Evolutionary conservation across 257 asterid species (phyloP).

Genomic region (Capsicum rhomboideum): DNA sequence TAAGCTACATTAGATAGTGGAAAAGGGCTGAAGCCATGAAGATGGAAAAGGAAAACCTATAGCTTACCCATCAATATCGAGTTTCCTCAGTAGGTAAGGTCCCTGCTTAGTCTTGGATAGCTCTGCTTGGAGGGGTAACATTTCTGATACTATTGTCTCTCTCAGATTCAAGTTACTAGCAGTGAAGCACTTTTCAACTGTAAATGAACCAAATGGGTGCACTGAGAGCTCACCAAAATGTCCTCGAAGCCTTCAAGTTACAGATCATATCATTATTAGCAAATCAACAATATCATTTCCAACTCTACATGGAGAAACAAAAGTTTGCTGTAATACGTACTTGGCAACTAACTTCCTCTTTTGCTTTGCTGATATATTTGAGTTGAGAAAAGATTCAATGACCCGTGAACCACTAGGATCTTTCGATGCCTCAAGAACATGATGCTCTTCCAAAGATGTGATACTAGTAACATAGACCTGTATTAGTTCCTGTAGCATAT

Average conservation of each 20-base stretch:
- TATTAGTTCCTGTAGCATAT: constrained; percentile 48
- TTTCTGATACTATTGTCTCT: constrained; percentile 78
- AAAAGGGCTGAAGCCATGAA: neutral
- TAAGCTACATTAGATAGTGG: neutral
- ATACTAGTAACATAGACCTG: constrained; percentile 59
- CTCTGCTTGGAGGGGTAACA: constrained; percentile 57
- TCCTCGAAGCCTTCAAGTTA: constrained; percentile 57
- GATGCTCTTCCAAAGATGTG: constrained; percentile 57
- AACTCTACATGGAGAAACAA: neutral
- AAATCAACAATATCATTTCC: neutral
- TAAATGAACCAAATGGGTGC: constrained; percentile 73
- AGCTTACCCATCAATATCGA: constrained; percentile 87
- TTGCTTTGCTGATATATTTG: constrained; percentile 63
- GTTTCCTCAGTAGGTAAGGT: constrained; percentile 81
- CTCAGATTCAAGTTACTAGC: constrained; percentile 55
- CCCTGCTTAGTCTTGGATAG: constrained; percentile 84
- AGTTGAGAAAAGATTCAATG: constrained; percentile 77
- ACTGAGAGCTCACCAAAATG: constrained; percentile 89
- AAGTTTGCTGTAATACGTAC: constrained; percentile 37
- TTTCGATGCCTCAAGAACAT: constrained; percentile 58
- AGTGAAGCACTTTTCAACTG: constrained; percentile 76
- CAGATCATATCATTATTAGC: neutral
- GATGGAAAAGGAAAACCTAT: neutral
- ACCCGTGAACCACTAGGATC: constrained; percentile 85
- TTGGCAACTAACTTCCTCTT: constrained; percentile 61